Conservation (phyloP, 345 rosid species). For the Leavenworthia alabamica region DNA sequence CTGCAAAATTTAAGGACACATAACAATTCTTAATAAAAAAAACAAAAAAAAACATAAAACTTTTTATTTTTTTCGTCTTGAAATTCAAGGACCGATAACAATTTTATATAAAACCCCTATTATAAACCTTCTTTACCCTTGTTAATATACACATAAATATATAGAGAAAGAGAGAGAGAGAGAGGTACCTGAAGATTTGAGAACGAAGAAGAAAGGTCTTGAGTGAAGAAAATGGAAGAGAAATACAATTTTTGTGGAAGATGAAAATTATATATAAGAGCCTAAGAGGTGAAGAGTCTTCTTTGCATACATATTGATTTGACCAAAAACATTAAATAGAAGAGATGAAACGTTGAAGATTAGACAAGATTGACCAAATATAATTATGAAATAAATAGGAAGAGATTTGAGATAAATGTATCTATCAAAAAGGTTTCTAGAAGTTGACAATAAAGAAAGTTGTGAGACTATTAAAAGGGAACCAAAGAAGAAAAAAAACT, state of each 20-base stretch:
- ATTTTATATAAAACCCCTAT: too few relatives aligned
- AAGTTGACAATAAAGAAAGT: background rate
- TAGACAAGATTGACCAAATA: background rate
- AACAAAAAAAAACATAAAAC: background rate
- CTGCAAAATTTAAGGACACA: background rate
- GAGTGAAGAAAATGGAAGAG: slow-evolving; percentile 6
- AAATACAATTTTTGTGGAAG: background rate
- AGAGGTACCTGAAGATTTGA: slow-evolving; percentile 5
- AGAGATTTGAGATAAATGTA: background rate
- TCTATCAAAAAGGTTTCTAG: background rate
- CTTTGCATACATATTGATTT: background rate
- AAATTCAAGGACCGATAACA: background rate
- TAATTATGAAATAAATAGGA: background rate
- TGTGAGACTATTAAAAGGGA: background rate
- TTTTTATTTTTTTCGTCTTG: background rate
- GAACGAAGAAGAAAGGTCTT: slow-evolving; percentile 16
- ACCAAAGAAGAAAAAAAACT: background rate
- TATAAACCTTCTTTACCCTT: slow-evolving; percentile 11
- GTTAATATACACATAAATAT: background rate
- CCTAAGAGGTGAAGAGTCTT: background rate
- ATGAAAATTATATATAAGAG: background rate
- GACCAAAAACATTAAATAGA: background rate
- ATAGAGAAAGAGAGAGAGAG: background rate
- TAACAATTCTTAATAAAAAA: background rate
- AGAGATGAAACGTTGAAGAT: background rate